Conservation (phyloP, 257 asterid species). For the Nemophila menziesii region DNA sequence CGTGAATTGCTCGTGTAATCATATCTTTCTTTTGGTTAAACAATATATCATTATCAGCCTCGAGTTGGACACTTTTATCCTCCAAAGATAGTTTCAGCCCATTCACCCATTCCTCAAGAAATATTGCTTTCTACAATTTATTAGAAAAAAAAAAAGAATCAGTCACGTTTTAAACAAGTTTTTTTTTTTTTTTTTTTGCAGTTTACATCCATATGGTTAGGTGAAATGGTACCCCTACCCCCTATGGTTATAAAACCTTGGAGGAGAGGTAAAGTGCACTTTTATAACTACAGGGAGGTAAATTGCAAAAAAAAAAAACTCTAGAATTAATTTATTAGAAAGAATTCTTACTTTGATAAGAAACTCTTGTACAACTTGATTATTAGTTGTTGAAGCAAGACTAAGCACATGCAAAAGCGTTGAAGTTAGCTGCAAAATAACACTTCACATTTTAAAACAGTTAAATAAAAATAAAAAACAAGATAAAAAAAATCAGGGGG, state of each 20-base stretch:
- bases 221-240: too few species aligned
- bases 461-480: background rate
- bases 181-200: too few species aligned
- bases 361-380: constrained; percentile 42
- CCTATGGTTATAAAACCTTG: too few species aligned
- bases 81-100: constrained; percentile 50
- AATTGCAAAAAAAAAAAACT: background rate
- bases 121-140: constrained; percentile 51
- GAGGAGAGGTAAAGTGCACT: too few species aligned
- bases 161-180: background rate
- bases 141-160: constrained; percentile 7
- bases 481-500: background rate
- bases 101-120: constrained; percentile 67
- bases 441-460: constrained; percentile 1
- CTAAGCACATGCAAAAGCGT: constrained; percentile 82
- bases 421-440: constrained; percentile 62
- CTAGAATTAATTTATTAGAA: background rate
- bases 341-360: constrained; percentile 52
- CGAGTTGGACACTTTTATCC: constrained; percentile 32
- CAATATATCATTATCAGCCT: constrained; percentile 18
- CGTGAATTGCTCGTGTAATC: constrained; percentile 36
- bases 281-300: too few species aligned
- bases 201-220: too few species aligned
- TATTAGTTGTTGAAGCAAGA: constrained; percentile 59
- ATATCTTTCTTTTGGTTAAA: constrained; percentile 53